These are phyloP conservation scores for Westerdykella aurantiaca DNA, from an alignment of 2,329 filamentous ascomycete species.

Conservation along the genomic window DNA sequence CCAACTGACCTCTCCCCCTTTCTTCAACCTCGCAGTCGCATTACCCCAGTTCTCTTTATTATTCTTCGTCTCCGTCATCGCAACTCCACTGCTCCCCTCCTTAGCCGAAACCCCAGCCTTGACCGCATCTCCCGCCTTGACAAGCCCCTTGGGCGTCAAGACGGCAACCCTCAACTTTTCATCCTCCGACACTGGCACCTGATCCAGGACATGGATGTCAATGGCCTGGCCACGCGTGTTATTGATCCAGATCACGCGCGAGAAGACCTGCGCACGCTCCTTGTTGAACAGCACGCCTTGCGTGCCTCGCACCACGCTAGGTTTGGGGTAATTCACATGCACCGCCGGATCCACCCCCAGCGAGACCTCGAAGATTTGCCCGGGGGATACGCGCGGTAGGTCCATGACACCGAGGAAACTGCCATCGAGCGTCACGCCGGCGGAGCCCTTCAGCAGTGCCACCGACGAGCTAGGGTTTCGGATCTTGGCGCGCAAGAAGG, in stretches of 20 bases:
- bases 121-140: slow-evolving; percentile 15
- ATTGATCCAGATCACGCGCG: slow-evolving; percentile 45
- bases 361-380: slow-evolving; percentile 49
- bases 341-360: slow-evolving; percentile 58
- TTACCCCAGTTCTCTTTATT: slow-evolving; percentile 32
- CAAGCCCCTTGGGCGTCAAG: slow-evolving; percentile 46
- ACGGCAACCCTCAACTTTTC: slow-evolving; percentile 52
- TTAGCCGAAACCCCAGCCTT: slow-evolving; percentile 9
- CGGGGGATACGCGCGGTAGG: slow-evolving; percentile 52
- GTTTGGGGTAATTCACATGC: slow-evolving; percentile 51
- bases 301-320: slow-evolving; percentile 49
- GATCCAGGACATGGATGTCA: slow-evolving; percentile 52
- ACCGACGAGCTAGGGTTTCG: slow-evolving; percentile 50
- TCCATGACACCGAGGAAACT: slow-evolving; percentile 55
- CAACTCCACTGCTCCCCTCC: slow-evolving; percentile 9
- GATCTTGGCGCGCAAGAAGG: slow-evolving; percentile 55
- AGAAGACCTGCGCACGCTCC: slow-evolving; percentile 49
- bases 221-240: slow-evolving; percentile 45
- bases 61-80: not conserved
- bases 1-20: slow-evolving; percentile 15
- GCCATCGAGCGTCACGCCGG: slow-evolving; percentile 58
- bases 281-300: slow-evolving; percentile 49
- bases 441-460: slow-evolving; percentile 51
- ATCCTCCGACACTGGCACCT: slow-evolving; percentile 58
- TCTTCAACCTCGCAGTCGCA: slow-evolving; percentile 25